A percentile compares a stretch with the other conserved stretches of the same genome.
phyloP scores from a whole-genome alignment of 176 grass and related monocot species.

The Oryza nivara region DNA sequence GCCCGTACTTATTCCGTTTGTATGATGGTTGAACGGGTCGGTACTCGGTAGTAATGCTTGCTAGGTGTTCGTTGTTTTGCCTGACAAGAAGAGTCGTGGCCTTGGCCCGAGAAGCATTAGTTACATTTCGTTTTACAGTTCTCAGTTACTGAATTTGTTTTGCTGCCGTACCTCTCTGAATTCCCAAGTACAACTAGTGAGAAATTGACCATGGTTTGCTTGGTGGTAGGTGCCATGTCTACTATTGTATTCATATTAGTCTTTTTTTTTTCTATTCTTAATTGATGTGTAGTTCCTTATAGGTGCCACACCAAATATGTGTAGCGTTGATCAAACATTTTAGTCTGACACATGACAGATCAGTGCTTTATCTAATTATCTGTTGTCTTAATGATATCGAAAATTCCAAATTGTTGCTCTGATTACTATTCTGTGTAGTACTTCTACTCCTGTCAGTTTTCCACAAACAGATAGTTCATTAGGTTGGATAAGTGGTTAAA shows the following conservation, averaged over 20 bases:
- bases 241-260: not conserved
- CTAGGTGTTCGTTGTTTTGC: slow-evolving; percentile 20
- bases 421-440: not conserved
- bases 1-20: too few species aligned
- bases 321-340: not conserved
- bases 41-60: not conserved
- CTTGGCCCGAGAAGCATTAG: not conserved
- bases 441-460: not conserved
- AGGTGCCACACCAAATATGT: not conserved
- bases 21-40: not conserved
- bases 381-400: not conserved
- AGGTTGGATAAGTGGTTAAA: not conserved
- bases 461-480: not conserved
- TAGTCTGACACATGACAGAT: not conserved
- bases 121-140: not conserved
- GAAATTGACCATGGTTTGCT: not conserved
- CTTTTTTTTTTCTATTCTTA: not conserved
- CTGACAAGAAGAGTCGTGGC: not conserved
- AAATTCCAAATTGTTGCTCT: not conserved
- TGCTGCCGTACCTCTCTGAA: not conserved
- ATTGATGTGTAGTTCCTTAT: not conserved
- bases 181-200: not conserved
- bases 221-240: too few species aligned
- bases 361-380: not conserved
- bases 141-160: not conserved